Percentiles rank a stretch among this genome's conserved stretches.
phyloP scores from a whole-genome alignment of 192 early-diverging fungal species.

The Gigaspora rosea region DNA sequence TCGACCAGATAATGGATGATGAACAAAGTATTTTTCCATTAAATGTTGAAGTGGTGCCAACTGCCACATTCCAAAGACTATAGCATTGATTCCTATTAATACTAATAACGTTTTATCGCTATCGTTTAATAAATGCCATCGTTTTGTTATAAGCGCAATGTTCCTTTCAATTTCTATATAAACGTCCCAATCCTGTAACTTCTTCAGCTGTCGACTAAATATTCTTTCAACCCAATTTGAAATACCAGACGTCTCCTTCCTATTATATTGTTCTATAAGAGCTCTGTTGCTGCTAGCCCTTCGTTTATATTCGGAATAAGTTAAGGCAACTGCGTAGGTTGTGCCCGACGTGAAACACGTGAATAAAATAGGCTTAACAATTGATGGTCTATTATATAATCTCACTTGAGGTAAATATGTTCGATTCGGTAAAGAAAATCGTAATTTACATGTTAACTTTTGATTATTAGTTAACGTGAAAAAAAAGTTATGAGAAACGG shows the following conservation, averaged over 20 bases:
- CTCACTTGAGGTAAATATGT: too few species aligned
- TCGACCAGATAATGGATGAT: constrained; percentile 67
- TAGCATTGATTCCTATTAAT: constrained; percentile 70
- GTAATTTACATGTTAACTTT: too few species aligned
- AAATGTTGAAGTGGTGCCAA: constrained; percentile 59
- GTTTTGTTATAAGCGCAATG: constrained; percentile 32
- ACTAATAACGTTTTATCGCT: constrained; percentile 41
- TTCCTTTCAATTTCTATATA: constrained; percentile 42
- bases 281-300: constrained; percentile 37
- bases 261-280: constrained; percentile 33
- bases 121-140: constrained; percentile 40
- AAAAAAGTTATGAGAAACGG: too few species aligned
- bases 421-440: too few species aligned
- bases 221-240: constrained; percentile 34
- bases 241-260: constrained; percentile 35
- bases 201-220: constrained; percentile 32
- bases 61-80: constrained; percentile 80
- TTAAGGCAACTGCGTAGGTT: constrained; percentile 44
- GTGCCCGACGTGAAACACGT: constrained; percentile 38
- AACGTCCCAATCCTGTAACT: constrained; percentile 40
- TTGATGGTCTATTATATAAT: constrained; percentile 23
- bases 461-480: too few species aligned
- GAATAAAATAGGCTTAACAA: constrained; percentile 50
- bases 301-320: constrained; percentile 37
- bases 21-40: constrained; percentile 77